Percentiles rank a stretch among this genome's conserved stretches.
phyloP scores from a whole-genome alignment of 2,329 filamentous ascomycete species.

The Phoma herbarum region DNA sequence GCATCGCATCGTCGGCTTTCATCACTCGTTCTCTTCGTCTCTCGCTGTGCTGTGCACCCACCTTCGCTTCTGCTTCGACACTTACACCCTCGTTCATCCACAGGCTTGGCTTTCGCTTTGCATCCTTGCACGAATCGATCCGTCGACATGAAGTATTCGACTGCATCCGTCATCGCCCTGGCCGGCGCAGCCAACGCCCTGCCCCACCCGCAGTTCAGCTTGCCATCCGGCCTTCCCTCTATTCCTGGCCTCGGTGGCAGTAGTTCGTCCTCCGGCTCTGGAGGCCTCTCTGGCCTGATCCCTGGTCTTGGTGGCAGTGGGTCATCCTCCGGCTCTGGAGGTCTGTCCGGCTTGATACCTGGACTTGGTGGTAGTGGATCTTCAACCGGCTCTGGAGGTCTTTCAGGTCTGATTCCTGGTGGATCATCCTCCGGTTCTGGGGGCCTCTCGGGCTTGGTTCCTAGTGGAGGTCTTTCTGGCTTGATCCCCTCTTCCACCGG shows the following conservation, averaged over 20 bases:
- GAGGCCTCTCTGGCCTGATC: neutral
- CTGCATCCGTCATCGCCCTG: slow-evolving; percentile 28
- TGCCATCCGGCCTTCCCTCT: slow-evolving; percentile 24
- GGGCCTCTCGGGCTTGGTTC: slow-evolving; percentile 1
- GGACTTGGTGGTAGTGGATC: slow-evolving; percentile 12
- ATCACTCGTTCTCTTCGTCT: slow-evolving; percentile 22
- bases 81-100: slow-evolving; percentile 7
- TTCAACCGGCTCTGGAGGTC: neutral
- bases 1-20: slow-evolving; percentile 15
- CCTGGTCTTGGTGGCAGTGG: slow-evolving; percentile 9
- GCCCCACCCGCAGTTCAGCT: slow-evolving; percentile 32
- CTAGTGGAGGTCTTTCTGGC: neutral
- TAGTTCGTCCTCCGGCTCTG: neutral
- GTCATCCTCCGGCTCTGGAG: neutral
- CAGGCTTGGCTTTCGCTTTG: slow-evolving; percentile 6
- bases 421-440: neutral
- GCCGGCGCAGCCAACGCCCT: slow-evolving; percentile 34
- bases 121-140: neutral
- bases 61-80: slow-evolving; percentile 22
- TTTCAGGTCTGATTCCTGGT: neutral
- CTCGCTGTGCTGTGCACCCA: slow-evolving; percentile 34
- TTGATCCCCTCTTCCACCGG: neutral
- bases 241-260: slow-evolving; percentile 9
- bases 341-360: neutral
- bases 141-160: slow-evolving; percentile 40